Base-by-base conservation (phyloP, 257 asterid genomes). In the Echites panduratus region DNA sequence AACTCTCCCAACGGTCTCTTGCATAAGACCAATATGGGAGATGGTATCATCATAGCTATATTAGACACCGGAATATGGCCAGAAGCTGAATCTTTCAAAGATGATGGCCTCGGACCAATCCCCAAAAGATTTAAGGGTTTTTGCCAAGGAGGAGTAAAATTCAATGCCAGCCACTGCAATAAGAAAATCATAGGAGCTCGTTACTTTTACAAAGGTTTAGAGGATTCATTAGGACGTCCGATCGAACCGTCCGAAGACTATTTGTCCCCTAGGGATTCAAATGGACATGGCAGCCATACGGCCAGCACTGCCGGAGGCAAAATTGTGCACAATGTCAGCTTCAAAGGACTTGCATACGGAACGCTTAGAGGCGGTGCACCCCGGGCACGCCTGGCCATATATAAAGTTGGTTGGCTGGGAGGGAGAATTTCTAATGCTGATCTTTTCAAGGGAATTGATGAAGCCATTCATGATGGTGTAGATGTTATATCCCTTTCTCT, bases 1-100 rank as follows among this genome's bases (percentile, higher is more conserved):
- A 2, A 19, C 22, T 19, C 61, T 54, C 61, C 61, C 61, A 20
- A 54, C 22, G n/a, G 7, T 54, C 61, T 54, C 29, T 22, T 9
- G 22, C 11, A 54, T 24, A 54, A 54, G 61, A 70, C 82, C 29
- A 54, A 54, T 1, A 54, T 54, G 61, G 61, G 61, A 2, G 61
- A 54, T n/a, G 61, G 61, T 19, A 24, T 54, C n/a, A 54, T 24
- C 61, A 54, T 54, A 0, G 92, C 88, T 17, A 77, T 87, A 47
- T 61, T 85, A 3, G 92, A 85, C 54, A 63, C 88, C 62, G 90
- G 88, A 29, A 56, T 84, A 4, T 74, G 89, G 89, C 89, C 85
- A 27, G 84, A 83, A 32, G 59, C 80, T 0, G 63, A 76, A 70
- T 72, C 82, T 1, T 85, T 82, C 70, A 68, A 41, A 7, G 85